These are phyloP conservation scores for Hypocrella siamensis DNA, from an alignment of 2,329 filamentous ascomycete genomes.

Conservation along the genomic window DNA sequence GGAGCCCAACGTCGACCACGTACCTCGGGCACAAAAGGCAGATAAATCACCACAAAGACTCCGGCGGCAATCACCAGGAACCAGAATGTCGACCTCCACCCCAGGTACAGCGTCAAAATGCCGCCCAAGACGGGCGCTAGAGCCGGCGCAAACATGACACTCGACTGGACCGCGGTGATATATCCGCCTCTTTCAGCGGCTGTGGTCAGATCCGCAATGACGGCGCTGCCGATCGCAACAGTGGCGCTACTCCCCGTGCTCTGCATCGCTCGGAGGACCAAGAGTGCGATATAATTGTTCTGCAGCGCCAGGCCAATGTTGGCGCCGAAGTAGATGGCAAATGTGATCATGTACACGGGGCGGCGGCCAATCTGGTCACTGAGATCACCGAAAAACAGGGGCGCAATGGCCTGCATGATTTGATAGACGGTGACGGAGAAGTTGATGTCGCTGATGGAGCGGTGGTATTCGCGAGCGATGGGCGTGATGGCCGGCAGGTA, in stretches of 20 bases:
- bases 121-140: constrained; percentile 37
- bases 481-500: constrained; percentile 29
- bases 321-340: constrained; percentile 27
- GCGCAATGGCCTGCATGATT: constrained; percentile 37
- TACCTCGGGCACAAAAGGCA: constrained; percentile 20
- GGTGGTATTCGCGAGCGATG: constrained; percentile 21
- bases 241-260: constrained; percentile 37
- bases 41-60: constrained; percentile 22
- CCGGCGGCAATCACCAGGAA: constrained; percentile 29
- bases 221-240: constrained; percentile 32
- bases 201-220: constrained; percentile 42
- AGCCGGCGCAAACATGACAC: constrained; percentile 23
- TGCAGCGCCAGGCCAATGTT: constrained; percentile 29
- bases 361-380: constrained; percentile 31
- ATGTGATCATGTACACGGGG: constrained; percentile 29
- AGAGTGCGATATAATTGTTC: constrained; percentile 23
- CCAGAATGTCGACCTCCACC: constrained; percentile 41
- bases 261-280: constrained; percentile 33
- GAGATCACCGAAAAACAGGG: constrained; percentile 32
- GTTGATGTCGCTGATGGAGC: constrained; percentile 19
- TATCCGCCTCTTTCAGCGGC: constrained; percentile 39
- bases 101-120: constrained; percentile 30
- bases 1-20: neutral
- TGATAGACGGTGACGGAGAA: constrained; percentile 25
- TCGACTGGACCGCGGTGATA: constrained; percentile 29